These are phyloP conservation scores for Coniochaeta sp. DNA, from an alignment of 2,329 filamentous ascomycete species.

Conservation along the genomic window DNA sequence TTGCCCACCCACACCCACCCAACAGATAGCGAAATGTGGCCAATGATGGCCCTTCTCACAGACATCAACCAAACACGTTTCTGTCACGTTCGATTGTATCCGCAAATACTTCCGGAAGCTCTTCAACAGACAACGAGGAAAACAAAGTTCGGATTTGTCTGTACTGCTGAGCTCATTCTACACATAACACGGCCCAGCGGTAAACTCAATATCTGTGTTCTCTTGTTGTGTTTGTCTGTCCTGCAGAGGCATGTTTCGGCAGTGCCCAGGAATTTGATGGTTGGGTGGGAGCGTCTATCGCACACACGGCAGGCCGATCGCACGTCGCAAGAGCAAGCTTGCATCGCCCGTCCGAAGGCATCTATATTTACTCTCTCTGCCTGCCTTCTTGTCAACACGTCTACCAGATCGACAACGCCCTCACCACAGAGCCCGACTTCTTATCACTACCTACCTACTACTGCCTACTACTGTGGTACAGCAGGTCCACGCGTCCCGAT, in stretches of 20 bases:
- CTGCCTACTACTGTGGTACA: too few relatives aligned
- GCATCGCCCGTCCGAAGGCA: too few relatives aligned
- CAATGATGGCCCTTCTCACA: neutral
- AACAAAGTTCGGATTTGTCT: neutral
- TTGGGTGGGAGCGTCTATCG: slow-evolving; percentile 1
- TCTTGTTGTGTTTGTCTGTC: too few relatives aligned
- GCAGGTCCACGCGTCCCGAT: too few relatives aligned
- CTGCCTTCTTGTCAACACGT: too few relatives aligned
- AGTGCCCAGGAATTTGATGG: neutral
- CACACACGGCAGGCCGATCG: slow-evolving; percentile 2
- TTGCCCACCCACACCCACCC: slow-evolving; percentile 1
- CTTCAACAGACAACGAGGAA: neutral
- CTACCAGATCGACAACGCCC: too few relatives aligned
- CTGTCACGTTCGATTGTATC: neutral
- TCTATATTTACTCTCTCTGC: too few relatives aligned
- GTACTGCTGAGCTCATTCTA: neutral
- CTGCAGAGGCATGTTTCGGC: neutral
- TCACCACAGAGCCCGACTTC: too few relatives aligned
- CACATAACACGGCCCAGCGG: too few relatives aligned
- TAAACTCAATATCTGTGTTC: too few relatives aligned
- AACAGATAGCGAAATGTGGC: neutral
- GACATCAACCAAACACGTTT: neutral
- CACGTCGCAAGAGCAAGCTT: neutral
- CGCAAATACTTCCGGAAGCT: too few relatives aligned
- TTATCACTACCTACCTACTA: too few relatives aligned